Evolutionary conservation across 345 rosid genomes (phyloP).

Genomic region (Sonneratia alba): DNA sequence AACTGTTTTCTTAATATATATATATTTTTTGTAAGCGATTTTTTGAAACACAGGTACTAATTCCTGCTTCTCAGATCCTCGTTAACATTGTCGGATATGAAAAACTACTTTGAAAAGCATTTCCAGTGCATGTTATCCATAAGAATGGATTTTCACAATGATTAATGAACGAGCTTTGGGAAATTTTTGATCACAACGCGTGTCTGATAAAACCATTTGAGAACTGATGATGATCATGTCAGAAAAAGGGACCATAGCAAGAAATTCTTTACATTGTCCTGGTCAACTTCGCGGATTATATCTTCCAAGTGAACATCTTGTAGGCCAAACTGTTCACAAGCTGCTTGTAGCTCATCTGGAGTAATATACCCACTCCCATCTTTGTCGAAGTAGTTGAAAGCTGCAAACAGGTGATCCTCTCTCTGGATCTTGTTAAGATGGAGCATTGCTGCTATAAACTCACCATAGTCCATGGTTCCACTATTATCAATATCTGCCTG

Average conservation of each 20-base stretch:
- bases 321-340: constrained; percentile 63
- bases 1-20: not conserved
- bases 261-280: constrained; percentile 51
- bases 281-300: constrained; percentile 62
- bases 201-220: not conserved
- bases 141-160: not conserved
- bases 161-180: too few species aligned
- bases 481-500: constrained; percentile 87
- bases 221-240: not conserved
- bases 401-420: constrained; percentile 75
- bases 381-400: constrained; percentile 76
- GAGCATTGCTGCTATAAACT: constrained; percentile 85
- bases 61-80: not conserved
- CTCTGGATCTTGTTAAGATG: constrained; percentile 69
- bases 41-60: not conserved
- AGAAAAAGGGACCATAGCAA: not conserved
- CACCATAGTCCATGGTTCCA: constrained; percentile 81
- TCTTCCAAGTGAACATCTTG: constrained; percentile 54
- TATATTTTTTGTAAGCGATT: too few species aligned
- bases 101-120: too few species aligned
- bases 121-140: not conserved
- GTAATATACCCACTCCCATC: constrained; percentile 89
- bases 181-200: not conserved
- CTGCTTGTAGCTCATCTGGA: constrained; percentile 66
- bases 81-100: too few species aligned